phyloP scores from a whole-genome alignment of 2,329 filamentous ascomycete genomes.

The Trichoderma koningii region DNA sequence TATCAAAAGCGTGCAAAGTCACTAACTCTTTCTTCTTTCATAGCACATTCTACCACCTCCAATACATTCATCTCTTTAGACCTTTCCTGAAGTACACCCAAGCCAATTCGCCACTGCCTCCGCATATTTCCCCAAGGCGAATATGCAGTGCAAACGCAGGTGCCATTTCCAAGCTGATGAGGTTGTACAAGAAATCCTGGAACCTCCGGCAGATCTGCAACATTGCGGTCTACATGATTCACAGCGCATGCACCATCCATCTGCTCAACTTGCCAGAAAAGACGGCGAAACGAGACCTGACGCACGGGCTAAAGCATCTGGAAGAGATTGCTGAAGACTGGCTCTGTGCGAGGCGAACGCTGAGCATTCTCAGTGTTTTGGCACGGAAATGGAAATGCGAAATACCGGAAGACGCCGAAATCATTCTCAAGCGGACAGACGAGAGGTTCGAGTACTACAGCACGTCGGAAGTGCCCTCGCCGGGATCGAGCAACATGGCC shows the following conservation, averaged over 20 bases:
- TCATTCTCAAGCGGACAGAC: slow-evolving; percentile 76
- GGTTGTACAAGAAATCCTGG: slow-evolving; percentile 89
- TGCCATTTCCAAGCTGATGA: slow-evolving; percentile 89
- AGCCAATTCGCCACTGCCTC: slow-evolving; percentile 75
- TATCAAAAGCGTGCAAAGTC: neutral
- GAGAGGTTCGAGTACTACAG: slow-evolving; percentile 75
- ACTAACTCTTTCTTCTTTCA: slow-evolving; percentile 31
- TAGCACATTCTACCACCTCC: slow-evolving; percentile 96
- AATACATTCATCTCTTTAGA: slow-evolving; percentile 93
- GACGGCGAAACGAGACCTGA: slow-evolving; percentile 84
- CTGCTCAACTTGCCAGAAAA: slow-evolving; percentile 91
- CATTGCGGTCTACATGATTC: slow-evolving; percentile 91
- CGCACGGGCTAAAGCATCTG: slow-evolving; percentile 85
- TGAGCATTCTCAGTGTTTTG: slow-evolving; percentile 82
- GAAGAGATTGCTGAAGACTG: slow-evolving; percentile 96
- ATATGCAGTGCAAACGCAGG: slow-evolving; percentile 88
- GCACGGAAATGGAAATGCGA: slow-evolving; percentile 88
- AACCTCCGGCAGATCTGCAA: slow-evolving; percentile 93
- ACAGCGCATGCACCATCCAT: slow-evolving; percentile 93
- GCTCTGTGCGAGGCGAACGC: slow-evolving; percentile 82
- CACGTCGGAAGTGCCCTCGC: slow-evolving; percentile 62
- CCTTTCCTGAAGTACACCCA: slow-evolving; percentile 92
- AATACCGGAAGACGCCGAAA: slow-evolving; percentile 78
- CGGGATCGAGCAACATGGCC: slow-evolving; percentile 41
- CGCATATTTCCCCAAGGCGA: slow-evolving; percentile 85